phyloP scores from a whole-genome alignment of 306 rosid genomes.

The Mimosa bimucronata region DNA sequence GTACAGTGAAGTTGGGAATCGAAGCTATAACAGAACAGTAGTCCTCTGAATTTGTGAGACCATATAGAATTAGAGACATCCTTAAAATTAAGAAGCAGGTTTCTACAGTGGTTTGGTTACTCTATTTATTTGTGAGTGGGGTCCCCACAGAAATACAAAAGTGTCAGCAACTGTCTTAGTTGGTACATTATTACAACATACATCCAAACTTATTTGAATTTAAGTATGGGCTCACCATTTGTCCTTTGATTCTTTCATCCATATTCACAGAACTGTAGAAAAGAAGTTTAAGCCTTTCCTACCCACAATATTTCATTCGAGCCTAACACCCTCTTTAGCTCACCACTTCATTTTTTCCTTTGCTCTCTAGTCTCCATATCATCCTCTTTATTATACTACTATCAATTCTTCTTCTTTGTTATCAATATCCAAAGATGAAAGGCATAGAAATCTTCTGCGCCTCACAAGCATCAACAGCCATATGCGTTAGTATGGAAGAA shows the following conservation, averaged over 20 bases:
- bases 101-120: background rate
- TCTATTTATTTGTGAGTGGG: background rate
- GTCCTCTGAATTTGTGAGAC: background rate
- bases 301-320: constrained; percentile 26
- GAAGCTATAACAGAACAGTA: background rate
- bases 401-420: constrained; percentile 23
- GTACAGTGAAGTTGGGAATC: background rate
- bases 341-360: constrained; percentile 7
- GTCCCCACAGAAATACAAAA: background rate
- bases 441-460: constrained; percentile 71
- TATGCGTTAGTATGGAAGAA: constrained; percentile 69
- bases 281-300: background rate
- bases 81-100: background rate
- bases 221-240: background rate
- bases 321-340: constrained; percentile 1
- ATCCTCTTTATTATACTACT: constrained; percentile 30
- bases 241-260: background rate
- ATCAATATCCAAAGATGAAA: constrained; percentile 58
- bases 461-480: constrained; percentile 86
- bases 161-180: background rate
- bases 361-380: constrained; percentile 31
- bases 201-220: background rate
- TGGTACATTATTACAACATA: background rate
- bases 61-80: background rate
- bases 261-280: background rate